Evolutionary conservation across 169 alveolate genomes (phyloP), one percentile per base, ranked within the genome.

Genomic region (Eimeria zaria): DNA sequence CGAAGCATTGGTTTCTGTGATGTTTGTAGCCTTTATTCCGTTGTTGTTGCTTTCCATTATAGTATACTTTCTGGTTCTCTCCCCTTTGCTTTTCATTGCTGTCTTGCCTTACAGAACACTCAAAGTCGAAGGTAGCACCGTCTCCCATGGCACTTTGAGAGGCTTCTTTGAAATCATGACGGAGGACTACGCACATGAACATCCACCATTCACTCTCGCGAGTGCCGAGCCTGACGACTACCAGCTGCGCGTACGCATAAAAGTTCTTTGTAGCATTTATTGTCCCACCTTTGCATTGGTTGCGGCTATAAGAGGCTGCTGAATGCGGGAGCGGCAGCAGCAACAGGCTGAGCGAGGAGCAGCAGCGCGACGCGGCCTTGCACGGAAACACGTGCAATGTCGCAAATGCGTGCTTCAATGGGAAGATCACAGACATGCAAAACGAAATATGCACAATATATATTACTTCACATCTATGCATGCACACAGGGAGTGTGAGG

Each of bases 81-180:
- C 39, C 46, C 80, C 22, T 30, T 22, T 69, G 78, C 55, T 1
- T 60, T 33, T 12, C 14, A 16, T 8, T 53, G 30, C 33, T 7
- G 14, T 44, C 24, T 6, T 18, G 18, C 27, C 74, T 24, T 55
- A 22, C 89, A 89, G 98, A 48, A 96, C 98, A 0, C 84, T 98
- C 81, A 98, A 97, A 67, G 97, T 95, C 85, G 98, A 97, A 44
- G 98, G 96, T 41, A 96, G 98, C 89, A 97, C 99, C 73, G 97
- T 97, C 18, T 98, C 99, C 44, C 99, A 98, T 93, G 99, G 99
- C 22, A 97, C 99, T 5, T 84, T 98, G 62, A 97, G 99, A 62
- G 98, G 99, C 62, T 98, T 99, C 98, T 97, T 97, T 90, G 99
- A 98, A 95, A 97, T 98, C 69, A 97, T 98, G 98, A 97, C 98